Conservation (phyloP, 345 rosid genomes). For the Nasturtium officinale region DNA sequence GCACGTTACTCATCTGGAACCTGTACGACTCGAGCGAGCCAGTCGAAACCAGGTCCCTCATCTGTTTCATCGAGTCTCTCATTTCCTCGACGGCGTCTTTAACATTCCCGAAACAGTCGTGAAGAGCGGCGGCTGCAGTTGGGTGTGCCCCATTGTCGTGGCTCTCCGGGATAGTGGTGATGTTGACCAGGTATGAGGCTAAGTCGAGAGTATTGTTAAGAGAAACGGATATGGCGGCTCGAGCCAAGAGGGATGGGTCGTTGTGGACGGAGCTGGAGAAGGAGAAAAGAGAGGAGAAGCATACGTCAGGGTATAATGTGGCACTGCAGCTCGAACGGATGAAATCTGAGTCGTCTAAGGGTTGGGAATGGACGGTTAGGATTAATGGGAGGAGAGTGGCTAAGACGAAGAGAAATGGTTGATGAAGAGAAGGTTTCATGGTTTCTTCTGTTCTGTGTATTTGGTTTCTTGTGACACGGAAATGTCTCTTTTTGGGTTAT, state of each 20-base stretch:
- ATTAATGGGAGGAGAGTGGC: slow-evolving; percentile 28
- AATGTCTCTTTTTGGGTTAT: slow-evolving; percentile 18
- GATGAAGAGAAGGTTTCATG: slow-evolving; percentile 37
- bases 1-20: slow-evolving; percentile 86
- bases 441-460: slow-evolving; percentile 27
- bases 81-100: slow-evolving; percentile 88
- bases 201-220: slow-evolving; percentile 51
- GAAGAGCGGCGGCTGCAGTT: slow-evolving; percentile 57
- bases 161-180: slow-evolving; percentile 59
- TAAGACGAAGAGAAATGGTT: slow-evolving; percentile 32
- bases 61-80: slow-evolving; percentile 77
- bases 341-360: slow-evolving; percentile 52
- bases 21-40: slow-evolving; percentile 51
- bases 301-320: slow-evolving; percentile 79
- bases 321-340: slow-evolving; percentile 71
- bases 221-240: slow-evolving; percentile 65
- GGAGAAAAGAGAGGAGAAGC: slow-evolving; percentile 65
- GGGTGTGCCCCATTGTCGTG: slow-evolving; percentile 25
- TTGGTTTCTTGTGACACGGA: slow-evolving; percentile 19
- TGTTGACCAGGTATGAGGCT: slow-evolving; percentile 59
- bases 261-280: slow-evolving; percentile 57
- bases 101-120: slow-evolving; percentile 80
- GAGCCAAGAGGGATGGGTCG: slow-evolving; percentile 64
- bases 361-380: slow-evolving; percentile 41
- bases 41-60: slow-evolving; percentile 52